Base-by-base conservation (phyloP, 257 asterid genomes). In the Echites panduratus region DNA sequence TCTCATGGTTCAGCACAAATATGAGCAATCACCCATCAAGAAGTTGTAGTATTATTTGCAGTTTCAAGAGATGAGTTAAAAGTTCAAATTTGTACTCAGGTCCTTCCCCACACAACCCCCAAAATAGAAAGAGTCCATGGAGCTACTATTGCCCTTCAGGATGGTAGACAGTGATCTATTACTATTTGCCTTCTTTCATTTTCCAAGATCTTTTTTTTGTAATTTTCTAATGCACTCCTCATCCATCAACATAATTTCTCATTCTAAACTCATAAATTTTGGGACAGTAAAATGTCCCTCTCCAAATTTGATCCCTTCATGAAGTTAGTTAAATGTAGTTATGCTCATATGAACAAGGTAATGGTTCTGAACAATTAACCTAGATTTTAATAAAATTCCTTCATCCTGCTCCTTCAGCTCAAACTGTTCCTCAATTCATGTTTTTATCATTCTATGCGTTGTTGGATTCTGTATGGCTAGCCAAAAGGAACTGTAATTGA, bases 231-330 rank as follows among this genome's bases (percentile, higher is more conserved):
- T 29, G 66, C 44, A 64, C 2, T 73, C 32, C 17, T 26, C 26
- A 35, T 43, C 54, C n/a, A 40, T 63, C 19, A 14, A 58, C 14
- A 7, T 16, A 66, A 58, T 58, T 27, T 19, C 32, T 17, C 6
- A 48, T 74, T 65, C 71, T 65, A 24, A 40, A 22, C 17, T 40
- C 66, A 64, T 6, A 58, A 58, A 58, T 58, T 58, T 58, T 16
- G 22, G 63, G 4, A 52, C 9, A 52, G 8, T 9, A 8, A 52
- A 52, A 9, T n/a, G 6, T 17, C 16, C 4, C 63, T 57, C 35
- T 57, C 64, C 11, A 24, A 24, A 57, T 57, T 57, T 57, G 38
- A 2, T 57, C 11, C 29, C 17, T 24, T 57, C 26, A 57, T 57
- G 64, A 57, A 57, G 35, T 24, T 57, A 57, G 38, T 57, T 54